Evolutionary conservation across 1,284 basidiomycete genomes (phyloP).

Genomic region (Amylostereum areolatum): DNA sequence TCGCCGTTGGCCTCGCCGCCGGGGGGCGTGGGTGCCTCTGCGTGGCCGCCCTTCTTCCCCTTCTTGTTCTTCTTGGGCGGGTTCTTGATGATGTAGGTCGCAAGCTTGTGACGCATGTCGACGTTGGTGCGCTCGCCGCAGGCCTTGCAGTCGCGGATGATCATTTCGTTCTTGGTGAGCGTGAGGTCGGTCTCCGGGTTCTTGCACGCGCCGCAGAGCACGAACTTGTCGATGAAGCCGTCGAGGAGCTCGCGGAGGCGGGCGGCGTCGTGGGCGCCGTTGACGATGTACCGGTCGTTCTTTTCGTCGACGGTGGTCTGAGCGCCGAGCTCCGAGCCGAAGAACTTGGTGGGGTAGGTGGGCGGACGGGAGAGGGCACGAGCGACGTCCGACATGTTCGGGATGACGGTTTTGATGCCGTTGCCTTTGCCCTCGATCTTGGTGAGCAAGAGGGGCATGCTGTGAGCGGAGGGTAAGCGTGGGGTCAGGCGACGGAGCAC

Average conservation of each 20-base stretch:
- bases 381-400: conserved; percentile 98
- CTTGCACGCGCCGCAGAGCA: conserved; percentile 97
- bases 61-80: conserved; percentile 88
- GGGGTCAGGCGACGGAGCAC: neutral
- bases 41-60: conserved; percentile 42
- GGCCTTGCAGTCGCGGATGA: conserved; percentile 97
- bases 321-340: conserved; percentile 97
- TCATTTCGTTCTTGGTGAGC: conserved; percentile 85
- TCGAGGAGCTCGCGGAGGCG: conserved; percentile 96
- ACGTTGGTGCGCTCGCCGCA: conserved; percentile 90
- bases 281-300: conserved; percentile 98
- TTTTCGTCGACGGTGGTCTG: conserved; percentile 97
- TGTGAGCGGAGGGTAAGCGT: conserved; percentile 19
- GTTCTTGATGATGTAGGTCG: conserved; percentile 97
- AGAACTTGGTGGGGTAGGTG: conserved; percentile 97
- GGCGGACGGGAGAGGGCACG: conserved; percentile 93
- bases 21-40: conserved; percentile 24
- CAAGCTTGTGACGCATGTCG: conserved; percentile 97
- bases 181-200: conserved; percentile 98
- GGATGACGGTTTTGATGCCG: conserved; percentile 98
- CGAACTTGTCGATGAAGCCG: conserved; percentile 96
- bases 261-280: conserved; percentile 90
- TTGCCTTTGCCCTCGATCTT: conserved; percentile 99
- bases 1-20: conserved; percentile 33
- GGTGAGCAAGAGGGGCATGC: conserved; percentile 92